Percentiles rank a stretch among this genome's conserved stretches.
Conservation (phyloP, 441 rosid genomes). For the Populus hybrid region DNA sequence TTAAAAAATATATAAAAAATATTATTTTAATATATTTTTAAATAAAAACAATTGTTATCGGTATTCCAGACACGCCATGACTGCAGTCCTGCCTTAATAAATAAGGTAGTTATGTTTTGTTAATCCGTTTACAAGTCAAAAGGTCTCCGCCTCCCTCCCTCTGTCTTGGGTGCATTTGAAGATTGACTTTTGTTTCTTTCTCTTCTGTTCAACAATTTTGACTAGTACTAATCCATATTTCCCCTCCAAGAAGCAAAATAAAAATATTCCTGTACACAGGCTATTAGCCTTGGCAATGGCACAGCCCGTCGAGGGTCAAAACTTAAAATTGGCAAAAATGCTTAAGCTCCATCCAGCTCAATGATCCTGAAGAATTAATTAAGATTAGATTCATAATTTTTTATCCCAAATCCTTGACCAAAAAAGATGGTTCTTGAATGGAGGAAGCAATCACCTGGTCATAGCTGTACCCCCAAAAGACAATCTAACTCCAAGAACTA, state of each 20-base stretch:
- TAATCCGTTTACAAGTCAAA: background rate
- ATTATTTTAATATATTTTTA: too few relatives aligned
- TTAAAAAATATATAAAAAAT: too few relatives aligned
- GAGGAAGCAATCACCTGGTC: constrained; percentile 5
- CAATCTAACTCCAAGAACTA: background rate
- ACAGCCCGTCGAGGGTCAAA: background rate
- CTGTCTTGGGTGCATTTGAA: background rate
- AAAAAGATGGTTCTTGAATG: constrained; percentile 10
- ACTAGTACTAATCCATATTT: background rate
- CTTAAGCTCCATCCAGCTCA: background rate
- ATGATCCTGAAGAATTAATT: background rate
- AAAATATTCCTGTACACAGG: background rate
- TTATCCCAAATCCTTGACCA: constrained; percentile 3
- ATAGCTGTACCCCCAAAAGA: background rate
- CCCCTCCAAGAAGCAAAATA: too few relatives aligned
- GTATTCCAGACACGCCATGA: too few relatives aligned
- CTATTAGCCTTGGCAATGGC: too few relatives aligned
- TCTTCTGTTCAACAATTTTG: too few relatives aligned
- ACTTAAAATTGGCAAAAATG: background rate
- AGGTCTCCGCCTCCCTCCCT: background rate
- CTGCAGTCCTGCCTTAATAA: background rate
- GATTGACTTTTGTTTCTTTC: background rate
- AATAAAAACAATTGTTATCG: too few relatives aligned
- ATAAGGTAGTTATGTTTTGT: background rate
- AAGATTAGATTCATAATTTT: background rate